Evolutionary conservation across 1,284 basidiomycete genomes (phyloP).

Genomic region (Rhodofomes roseus): DNA sequence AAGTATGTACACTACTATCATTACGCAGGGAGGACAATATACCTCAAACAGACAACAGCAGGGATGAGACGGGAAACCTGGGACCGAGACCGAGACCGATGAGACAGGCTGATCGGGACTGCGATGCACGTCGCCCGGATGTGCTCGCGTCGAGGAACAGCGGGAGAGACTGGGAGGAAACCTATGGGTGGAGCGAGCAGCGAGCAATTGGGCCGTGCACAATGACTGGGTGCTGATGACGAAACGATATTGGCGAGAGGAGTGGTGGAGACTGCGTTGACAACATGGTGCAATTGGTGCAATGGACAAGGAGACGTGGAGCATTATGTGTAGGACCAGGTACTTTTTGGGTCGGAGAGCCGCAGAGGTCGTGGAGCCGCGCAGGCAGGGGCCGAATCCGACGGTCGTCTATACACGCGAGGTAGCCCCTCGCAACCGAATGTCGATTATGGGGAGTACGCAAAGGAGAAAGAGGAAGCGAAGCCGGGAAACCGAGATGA

Average conservation of each 20-base stretch:
- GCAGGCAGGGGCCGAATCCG: not conserved
- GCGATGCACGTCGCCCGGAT: not conserved
- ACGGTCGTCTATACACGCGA: not conserved
- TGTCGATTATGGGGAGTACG: not conserved
- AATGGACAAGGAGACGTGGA: not conserved
- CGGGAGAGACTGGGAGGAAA: too few species aligned
- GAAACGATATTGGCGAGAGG: not conserved
- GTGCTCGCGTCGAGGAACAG: not conserved
- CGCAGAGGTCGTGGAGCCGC: not conserved
- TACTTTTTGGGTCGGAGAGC: not conserved
- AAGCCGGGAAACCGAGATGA: not conserved
- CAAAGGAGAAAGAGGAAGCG: not conserved
- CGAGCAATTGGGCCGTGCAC: not conserved
- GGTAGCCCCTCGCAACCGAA: not conserved
- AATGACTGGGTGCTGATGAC: not conserved
- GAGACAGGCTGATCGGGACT: not conserved
- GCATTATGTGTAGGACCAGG: not conserved
- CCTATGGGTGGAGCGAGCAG: not conserved
- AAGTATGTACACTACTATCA: constrained; percentile 1
- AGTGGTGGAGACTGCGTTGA: not conserved
- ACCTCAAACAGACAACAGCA: not conserved
- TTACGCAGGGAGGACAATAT: not conserved
- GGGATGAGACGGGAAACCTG: not conserved
- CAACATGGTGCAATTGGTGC: constrained; percentile 1
- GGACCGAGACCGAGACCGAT: not conserved